A percentile compares a stretch with the other conserved stretches of the same genome.
Evolutionary conservation across 768 basidiomycete species (phyloP).

Genomic region (Amanita rimosa): DNA sequence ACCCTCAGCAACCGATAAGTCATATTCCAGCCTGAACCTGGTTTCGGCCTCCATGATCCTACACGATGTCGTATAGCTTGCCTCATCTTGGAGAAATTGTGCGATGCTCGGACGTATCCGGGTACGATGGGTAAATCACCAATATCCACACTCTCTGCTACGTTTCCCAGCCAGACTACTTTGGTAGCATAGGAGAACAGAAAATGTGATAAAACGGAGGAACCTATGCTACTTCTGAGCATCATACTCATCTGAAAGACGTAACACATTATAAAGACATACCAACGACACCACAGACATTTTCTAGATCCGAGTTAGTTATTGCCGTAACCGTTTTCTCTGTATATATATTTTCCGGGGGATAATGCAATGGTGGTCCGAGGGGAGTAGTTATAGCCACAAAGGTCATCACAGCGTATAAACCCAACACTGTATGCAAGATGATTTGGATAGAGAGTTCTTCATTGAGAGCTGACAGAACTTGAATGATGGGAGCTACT

Average conservation of each 20-base stretch:
- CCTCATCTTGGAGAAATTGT: slow-evolving; percentile 58
- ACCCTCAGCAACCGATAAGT: slow-evolving; percentile 49
- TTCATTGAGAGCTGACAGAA: slow-evolving; percentile 12
- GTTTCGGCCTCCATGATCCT: slow-evolving; percentile 44
- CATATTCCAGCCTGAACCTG: slow-evolving; percentile 56
- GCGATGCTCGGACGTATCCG: slow-evolving; percentile 54
- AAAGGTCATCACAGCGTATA: slow-evolving; percentile 35
- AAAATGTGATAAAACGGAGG: slow-evolving; percentile 49
- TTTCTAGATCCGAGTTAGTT: slow-evolving; percentile 57
- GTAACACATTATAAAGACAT: slow-evolving; percentile 7
- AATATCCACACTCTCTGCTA: slow-evolving; percentile 64
- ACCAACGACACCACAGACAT: slow-evolving; percentile 61
- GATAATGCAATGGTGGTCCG: slow-evolving; percentile 69
- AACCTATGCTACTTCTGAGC: slow-evolving; percentile 20
- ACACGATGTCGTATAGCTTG: slow-evolving; percentile 38
- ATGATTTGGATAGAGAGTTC: slow-evolving; percentile 19
- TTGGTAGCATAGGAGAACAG: slow-evolving; percentile 86
- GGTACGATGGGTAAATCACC: slow-evolving; percentile 82
- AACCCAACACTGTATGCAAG: slow-evolving; percentile 41
- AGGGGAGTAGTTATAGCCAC: slow-evolving; percentile 44
- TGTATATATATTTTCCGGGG: slow-evolving; percentile 63
- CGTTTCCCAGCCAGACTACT: slow-evolving; percentile 77
- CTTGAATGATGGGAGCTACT: slow-evolving; percentile 21
- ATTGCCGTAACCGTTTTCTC: slow-evolving; percentile 49
- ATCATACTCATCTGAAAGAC: background rate